Evolutionary conservation across 169 alveolate species (phyloP).

Genomic region (Eimeria nieschulzi): DNA sequence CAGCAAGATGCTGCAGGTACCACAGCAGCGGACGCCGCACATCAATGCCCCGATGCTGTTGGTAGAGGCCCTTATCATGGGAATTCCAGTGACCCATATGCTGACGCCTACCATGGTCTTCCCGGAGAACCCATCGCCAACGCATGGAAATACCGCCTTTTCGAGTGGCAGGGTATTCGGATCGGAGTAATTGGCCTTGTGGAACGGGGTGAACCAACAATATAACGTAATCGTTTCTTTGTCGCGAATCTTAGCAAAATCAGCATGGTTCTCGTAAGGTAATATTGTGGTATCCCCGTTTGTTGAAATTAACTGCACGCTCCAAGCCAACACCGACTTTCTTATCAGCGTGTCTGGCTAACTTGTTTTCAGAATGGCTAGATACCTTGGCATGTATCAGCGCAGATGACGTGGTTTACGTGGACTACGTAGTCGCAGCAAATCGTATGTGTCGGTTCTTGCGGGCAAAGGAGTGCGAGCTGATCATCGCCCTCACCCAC

Average conservation of each 20-base stretch:
- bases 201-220: conserved; percentile 81
- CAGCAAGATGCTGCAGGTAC: background rate
- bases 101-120: conserved; percentile 60
- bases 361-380: conserved; percentile 85
- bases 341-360: background rate
- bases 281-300: background rate
- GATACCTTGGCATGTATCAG: conserved; percentile 86
- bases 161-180: conserved; percentile 84
- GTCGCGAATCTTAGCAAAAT: background rate
- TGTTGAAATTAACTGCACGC: background rate
- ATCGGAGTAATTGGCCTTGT: conserved; percentile 91
- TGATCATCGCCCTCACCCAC: conserved; percentile 93
- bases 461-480: conserved; percentile 86
- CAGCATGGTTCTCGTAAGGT: background rate
- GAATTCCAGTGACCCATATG: background rate
- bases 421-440: conserved; percentile 85
- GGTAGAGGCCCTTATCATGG: background rate
- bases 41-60: background rate
- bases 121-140: conserved; percentile 84
- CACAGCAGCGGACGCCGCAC: background rate
- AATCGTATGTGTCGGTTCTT: conserved; percentile 78
- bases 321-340: too few species aligned
- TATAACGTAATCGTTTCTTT: background rate
- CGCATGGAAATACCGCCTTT: conserved; percentile 81
- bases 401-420: conserved; percentile 85